Percentiles rank a stretch among this genome's conserved stretches.
phyloP scores from a whole-genome alignment of 2,329 filamentous ascomycete genomes.

The Mariannaea elegans region DNA sequence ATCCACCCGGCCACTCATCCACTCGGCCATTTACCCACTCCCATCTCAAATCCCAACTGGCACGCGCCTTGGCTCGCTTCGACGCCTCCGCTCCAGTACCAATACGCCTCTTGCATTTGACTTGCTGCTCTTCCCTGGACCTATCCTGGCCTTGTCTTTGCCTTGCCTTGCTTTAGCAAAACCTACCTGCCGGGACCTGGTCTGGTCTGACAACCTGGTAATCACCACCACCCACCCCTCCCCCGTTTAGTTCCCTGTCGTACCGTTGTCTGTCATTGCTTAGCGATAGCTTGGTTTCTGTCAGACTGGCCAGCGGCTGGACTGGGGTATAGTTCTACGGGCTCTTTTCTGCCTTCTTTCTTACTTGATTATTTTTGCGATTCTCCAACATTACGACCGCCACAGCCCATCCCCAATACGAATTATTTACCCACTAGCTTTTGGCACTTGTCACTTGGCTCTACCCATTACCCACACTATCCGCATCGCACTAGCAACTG shows the following conservation, averaged over 20 bases:
- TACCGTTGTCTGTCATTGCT: conserved; percentile 20
- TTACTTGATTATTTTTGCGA: neutral
- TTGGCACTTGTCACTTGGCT: conserved; percentile 11
- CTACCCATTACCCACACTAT: conserved; percentile 11
- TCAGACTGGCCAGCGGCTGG: conserved; percentile 5
- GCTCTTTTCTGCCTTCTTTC: neutral
- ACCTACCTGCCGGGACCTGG: conserved; percentile 12
- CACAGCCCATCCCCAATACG: conserved; percentile 1
- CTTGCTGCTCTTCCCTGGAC: conserved; percentile 15
- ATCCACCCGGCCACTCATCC: conserved; percentile 15
- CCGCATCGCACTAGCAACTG: conserved; percentile 12
- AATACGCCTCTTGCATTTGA: conserved; percentile 10
- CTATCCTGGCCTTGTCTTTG: conserved; percentile 3
- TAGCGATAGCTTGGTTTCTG: neutral
- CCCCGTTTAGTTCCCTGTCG: conserved; percentile 8
- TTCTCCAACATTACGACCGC: conserved; percentile 2
- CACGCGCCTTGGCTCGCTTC: conserved; percentile 4
- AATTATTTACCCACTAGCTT: conserved; percentile 6
- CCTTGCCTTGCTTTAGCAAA: conserved; percentile 22
- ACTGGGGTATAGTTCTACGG: conserved; percentile 5
- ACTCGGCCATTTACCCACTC: conserved; percentile 5
- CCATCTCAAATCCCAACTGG: conserved; percentile 5
- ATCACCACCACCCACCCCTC: neutral
- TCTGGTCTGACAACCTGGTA: neutral
- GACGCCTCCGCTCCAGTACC: conserved; percentile 27